Evolutionary conservation across 306 rosid genomes (phyloP).

Genomic region (Neltuma alba): DNA sequence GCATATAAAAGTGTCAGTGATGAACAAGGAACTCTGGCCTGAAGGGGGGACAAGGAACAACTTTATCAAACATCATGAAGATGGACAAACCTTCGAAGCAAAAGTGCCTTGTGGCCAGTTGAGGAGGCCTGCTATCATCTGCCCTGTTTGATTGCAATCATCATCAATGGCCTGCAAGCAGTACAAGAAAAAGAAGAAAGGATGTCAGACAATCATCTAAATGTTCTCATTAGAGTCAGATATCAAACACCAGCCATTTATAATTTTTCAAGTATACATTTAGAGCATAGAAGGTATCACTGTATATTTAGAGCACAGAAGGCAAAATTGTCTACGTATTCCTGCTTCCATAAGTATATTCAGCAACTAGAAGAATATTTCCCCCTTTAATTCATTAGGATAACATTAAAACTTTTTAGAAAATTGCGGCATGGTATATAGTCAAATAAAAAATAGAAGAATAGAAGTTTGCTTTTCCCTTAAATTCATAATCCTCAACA

Average conservation of each 20-base stretch:
- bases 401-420: neutral
- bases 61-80: neutral
- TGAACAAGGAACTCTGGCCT: neutral
- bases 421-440: neutral
- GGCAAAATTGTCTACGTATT: neutral
- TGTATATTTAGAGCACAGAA: neutral
- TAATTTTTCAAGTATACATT: neutral
- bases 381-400: neutral
- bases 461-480: neutral
- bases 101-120: conserved; percentile 98
- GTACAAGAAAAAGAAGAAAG: neutral
- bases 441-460: neutral
- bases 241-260: neutral
- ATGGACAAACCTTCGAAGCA: conserved; percentile 83
- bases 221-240: neutral
- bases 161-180: conserved; percentile 83
- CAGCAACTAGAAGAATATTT: too few relatives aligned
- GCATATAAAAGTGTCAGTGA: neutral
- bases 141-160: conserved; percentile 98
- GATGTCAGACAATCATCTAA: neutral
- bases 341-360: neutral
- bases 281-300: neutral
- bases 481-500: neutral
- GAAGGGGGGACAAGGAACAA: neutral
- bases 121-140: conserved; percentile 92